Evolutionary conservation across 176 grass and related monocot species (phyloP), one percentile per base, ranked within the genome.

Genomic region (Raddia distichophylla): DNA sequence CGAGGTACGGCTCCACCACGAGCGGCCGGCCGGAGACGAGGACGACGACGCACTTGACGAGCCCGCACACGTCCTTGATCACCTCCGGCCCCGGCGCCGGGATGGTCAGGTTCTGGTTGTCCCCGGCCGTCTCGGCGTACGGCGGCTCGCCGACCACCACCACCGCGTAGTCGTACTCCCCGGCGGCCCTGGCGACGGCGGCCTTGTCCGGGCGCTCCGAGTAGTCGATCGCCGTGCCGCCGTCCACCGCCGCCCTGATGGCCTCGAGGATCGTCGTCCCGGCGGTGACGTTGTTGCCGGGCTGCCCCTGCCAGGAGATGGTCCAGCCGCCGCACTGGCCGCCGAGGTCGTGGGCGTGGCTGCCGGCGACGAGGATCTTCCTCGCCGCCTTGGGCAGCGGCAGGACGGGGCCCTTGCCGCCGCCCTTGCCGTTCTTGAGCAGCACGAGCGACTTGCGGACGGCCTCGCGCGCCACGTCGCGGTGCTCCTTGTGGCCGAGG

Each of bases 251-350:
- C 14, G 80, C 59, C 71, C 82, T 91, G 83, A 89, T 77, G 2
- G 86, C 86, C 70, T 94, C 76, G 2, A 94, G 89, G 56, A 94
- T 94, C 13, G 92, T 91, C 17, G 76, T 94, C 7, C 92, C 94
- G 2, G 59, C 73, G 47, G 89, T 97, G 58, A 87, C 33, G 73
- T 89, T 83, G 89, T 97, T 93, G 71, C 94, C 89, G 11, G 40
- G 40, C 17, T 85, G 50, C 0, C 94, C 94, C 63, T 97, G 94
- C 91, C 94, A 97, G 2, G 66, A 60, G 1, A 71, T 52, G 16
- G 94, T 93, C 94, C 94, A 97, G 33, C 94, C 91, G 20, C 94
- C 94, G 68, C 94, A 97, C 77, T 97, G 94, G 61, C 65, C 72
- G 8, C 91, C 94, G 19, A 97, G 84, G 75, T 97, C 85, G 71